Evolutionary conservation across 306 rosid genomes (phyloP).

Genomic region (Cucumis melo): DNA sequence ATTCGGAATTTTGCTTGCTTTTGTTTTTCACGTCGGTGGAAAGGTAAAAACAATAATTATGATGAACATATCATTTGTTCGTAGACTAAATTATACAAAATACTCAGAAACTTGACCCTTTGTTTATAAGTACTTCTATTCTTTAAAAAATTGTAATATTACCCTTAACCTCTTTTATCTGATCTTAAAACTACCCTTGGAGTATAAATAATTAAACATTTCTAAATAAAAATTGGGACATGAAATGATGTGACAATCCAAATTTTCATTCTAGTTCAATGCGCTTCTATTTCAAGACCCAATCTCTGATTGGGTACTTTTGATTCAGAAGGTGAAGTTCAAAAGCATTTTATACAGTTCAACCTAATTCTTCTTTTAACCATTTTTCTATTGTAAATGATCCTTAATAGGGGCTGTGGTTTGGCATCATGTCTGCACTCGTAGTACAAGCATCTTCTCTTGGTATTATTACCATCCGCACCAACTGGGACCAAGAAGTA

Average conservation of each 20-base stretch:
- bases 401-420: slow-evolving; percentile 47
- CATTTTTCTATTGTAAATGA: not conserved
- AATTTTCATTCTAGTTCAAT: not conserved
- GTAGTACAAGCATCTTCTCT: slow-evolving; percentile 40
- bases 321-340: not conserved
- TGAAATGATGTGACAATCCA: not conserved
- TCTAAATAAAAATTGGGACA: no score
- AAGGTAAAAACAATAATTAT: slow-evolving; percentile 23
- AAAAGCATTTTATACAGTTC: no score
- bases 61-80: not conserved
- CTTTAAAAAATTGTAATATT: no score
- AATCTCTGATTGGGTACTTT: no score
- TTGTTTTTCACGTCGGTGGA: slow-evolving; percentile 45
- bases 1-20: slow-evolving; percentile 39
- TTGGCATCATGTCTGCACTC: slow-evolving; percentile 59
- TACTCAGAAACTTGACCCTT: no score
- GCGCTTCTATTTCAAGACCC: not conserved
- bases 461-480: slow-evolving; percentile 28
- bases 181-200: not conserved
- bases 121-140: no score
- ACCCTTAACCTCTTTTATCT: not conserved
- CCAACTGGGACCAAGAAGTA: slow-evolving; percentile 64
- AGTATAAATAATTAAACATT: no score
- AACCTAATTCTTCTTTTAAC: not conserved
- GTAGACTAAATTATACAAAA: no score